These are phyloP conservation scores for Candida pseudoglaebosa DNA, from an alignment of 805 yeast species.

Conservation along the genomic window DNA sequence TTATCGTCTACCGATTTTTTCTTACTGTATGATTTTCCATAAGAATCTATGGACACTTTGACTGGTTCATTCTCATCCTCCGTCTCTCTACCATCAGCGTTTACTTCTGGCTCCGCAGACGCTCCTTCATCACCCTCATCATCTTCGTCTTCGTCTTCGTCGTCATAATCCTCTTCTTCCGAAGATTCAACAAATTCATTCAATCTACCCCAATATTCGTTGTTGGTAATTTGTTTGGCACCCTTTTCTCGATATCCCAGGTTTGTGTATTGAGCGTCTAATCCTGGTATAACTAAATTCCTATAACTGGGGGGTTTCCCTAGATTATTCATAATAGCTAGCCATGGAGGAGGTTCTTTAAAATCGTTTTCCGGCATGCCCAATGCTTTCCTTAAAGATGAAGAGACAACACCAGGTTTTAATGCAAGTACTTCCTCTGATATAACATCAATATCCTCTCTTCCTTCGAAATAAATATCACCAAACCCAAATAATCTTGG, in stretches of 20 bases:
- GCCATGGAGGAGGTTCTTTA: constrained; percentile 73
- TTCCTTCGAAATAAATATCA: constrained; percentile 75
- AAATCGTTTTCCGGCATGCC: constrained; percentile 51
- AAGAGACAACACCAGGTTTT: constrained; percentile 68
- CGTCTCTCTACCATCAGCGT: constrained; percentile 42
- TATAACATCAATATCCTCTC: constrained; percentile 47
- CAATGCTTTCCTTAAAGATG: constrained; percentile 60
- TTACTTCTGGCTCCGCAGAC: background rate
- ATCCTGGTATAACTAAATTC: constrained; percentile 52
- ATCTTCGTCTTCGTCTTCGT: constrained; percentile 49
- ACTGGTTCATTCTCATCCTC: constrained; percentile 46
- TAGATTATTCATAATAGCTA: constrained; percentile 55
- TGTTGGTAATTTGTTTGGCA: constrained; percentile 10
- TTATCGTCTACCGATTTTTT: constrained; percentile 1
- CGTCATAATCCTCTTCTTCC: constrained; percentile 25
- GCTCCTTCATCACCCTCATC: constrained; percentile 24
- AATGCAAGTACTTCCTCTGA: constrained; percentile 30
- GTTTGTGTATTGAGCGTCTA: constrained; percentile 34
- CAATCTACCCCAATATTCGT: constrained; percentile 33
- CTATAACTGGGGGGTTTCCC: constrained; percentile 88
- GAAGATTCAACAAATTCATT: constrained; percentile 26
- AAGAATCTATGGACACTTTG: constrained; percentile 1
- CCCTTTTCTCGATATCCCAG: constrained; percentile 26
- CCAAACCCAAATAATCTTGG: constrained; percentile 71
- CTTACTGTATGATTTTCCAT: background rate